These are phyloP conservation scores for Begonia masoniana DNA, from an alignment of 306 rosid genomes.

Conservation along the genomic window DNA sequence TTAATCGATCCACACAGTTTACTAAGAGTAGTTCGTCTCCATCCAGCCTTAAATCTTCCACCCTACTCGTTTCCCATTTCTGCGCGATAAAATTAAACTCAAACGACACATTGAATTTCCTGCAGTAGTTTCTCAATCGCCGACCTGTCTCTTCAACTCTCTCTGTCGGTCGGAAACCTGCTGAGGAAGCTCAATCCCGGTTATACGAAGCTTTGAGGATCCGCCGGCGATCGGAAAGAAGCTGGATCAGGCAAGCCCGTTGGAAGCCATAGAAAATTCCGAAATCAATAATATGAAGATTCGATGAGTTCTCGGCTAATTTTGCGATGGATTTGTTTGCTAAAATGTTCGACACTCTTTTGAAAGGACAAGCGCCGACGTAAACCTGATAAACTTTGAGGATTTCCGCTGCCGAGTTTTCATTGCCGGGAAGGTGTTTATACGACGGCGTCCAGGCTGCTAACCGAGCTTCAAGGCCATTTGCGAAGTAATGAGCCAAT, in stretches of 20 bases:
- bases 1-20: constrained; percentile 30
- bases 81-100: constrained; percentile 50
- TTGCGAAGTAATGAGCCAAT: constrained; percentile 54
- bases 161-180: constrained; percentile 31
- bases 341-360: no score
- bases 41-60: constrained; percentile 38
- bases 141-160: constrained; percentile 26
- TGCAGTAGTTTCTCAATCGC: constrained; percentile 23
- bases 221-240: constrained; percentile 59
- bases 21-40: constrained; percentile 36
- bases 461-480: constrained; percentile 59
- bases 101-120: constrained; percentile 23
- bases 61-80: constrained; percentile 42
- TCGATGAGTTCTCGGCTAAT: no score
- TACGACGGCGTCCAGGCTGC: constrained; percentile 33
- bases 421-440: constrained; percentile 20
- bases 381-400: constrained; percentile 43
- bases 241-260: constrained; percentile 50
- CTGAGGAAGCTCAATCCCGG: constrained; percentile 31
- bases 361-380: constrained; percentile 45
- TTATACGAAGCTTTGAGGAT: constrained; percentile 61
- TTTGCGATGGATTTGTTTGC: no score
- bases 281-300: no score
- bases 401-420: constrained; percentile 30
- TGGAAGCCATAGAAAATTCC: no score